Evolutionary conservation across 2,329 filamentous ascomycete species (phyloP).

Genomic region (Zasmidium cellare): DNA sequence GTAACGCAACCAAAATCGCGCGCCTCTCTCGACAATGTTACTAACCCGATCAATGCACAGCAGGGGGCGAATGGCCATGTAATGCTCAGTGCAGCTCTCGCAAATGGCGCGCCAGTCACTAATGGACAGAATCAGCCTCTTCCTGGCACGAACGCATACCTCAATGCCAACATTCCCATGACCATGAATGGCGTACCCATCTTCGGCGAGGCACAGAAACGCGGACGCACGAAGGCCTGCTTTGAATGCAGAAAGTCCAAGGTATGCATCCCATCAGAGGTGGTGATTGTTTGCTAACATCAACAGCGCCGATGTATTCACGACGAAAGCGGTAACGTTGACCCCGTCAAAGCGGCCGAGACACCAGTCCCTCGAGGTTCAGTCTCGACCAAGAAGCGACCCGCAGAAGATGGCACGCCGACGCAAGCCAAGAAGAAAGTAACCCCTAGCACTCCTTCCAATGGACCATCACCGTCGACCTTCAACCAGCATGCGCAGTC

Average conservation of each 20-base stretch:
- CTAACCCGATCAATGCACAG: constrained; percentile 13
- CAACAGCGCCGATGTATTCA: constrained; percentile 65
- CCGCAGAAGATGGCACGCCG: constrained; percentile 34
- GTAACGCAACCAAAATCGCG: constrained; percentile 21
- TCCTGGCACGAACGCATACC: constrained; percentile 34
- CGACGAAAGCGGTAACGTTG: constrained; percentile 63
- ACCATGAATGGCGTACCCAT: constrained; percentile 59
- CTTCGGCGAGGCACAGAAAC: constrained; percentile 47
- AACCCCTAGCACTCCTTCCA: constrained; percentile 10
- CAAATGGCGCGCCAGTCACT: constrained; percentile 10
- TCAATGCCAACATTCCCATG: constrained; percentile 41
- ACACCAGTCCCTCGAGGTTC: constrained; percentile 60
- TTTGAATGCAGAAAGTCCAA: constrained; percentile 68
- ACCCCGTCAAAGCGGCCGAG: constrained; percentile 64
- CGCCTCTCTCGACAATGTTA: neutral
- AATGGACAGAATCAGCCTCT: constrained; percentile 18
- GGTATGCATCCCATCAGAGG: too few relatives aligned
- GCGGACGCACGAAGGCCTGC: constrained; percentile 60
- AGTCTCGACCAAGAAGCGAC: constrained; percentile 55
- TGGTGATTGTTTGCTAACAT: too few relatives aligned
- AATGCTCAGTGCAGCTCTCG: neutral
- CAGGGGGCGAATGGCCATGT: constrained; percentile 4
- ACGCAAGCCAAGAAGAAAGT: constrained; percentile 27
- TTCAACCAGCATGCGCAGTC: constrained; percentile 10
- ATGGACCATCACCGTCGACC: constrained; percentile 15